Percentiles rank a stretch among this genome's conserved stretches.
phyloP scores from a whole-genome alignment of 192 early-diverging fungal genomes.

The Backusella tuberculispora region DNA sequence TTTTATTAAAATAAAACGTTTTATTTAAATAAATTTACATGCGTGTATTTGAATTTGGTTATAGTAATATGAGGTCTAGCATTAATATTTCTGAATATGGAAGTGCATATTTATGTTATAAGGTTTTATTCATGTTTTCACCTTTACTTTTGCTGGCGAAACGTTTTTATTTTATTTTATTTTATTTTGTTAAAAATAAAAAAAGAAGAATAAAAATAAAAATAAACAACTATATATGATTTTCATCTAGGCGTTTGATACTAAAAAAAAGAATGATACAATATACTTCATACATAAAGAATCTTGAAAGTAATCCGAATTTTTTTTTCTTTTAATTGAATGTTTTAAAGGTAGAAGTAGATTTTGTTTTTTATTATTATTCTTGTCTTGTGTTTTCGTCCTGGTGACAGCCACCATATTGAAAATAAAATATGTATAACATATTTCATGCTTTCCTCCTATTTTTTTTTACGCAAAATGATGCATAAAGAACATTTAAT shows the following conservation, averaged over 20 bases:
- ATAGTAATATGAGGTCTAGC: conserved; percentile 6
- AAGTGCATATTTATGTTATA: conserved; percentile 2
- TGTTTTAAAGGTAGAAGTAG: background rate
- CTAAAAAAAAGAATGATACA: background rate
- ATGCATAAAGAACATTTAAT: background rate
- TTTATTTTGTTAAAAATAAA: too few species aligned
- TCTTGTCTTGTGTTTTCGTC: background rate
- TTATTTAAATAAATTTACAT: background rate
- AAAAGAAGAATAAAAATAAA: background rate
- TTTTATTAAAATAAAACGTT: conserved; percentile 8
- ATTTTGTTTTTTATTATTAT: background rate
- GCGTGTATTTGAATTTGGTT: background rate
- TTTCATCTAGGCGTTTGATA: background rate
- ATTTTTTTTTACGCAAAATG: background rate
- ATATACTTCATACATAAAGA: background rate
- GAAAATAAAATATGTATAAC: background rate
- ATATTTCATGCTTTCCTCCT: background rate
- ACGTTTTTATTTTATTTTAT: background rate
- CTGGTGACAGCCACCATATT: background rate
- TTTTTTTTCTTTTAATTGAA: background rate
- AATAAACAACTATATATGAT: background rate
- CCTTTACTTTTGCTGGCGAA: background rate
- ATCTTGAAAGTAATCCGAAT: background rate
- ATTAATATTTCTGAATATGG: conserved; percentile 18
- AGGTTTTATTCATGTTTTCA: too few species aligned